Conservation (phyloP, 208 protist genomes). For the Borovskyia barvae region DNA sequence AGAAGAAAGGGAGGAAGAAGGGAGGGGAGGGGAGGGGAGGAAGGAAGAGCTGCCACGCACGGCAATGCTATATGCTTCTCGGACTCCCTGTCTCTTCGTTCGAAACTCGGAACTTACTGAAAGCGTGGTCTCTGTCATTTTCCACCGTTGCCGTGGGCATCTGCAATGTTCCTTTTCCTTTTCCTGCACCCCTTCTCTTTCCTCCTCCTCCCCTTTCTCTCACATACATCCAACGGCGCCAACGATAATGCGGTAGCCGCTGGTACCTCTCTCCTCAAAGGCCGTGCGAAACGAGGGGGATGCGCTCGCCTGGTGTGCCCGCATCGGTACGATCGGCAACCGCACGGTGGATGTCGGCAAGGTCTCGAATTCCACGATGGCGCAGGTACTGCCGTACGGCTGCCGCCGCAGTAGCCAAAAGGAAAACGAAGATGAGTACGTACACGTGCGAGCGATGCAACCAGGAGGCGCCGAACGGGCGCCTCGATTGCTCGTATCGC, state of each 20-base stretch:
- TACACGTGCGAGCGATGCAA: slow-evolving; percentile 6
- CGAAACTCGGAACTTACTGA: no score
- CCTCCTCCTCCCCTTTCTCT: no score
- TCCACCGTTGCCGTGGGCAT: background rate
- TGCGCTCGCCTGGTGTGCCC: slow-evolving; percentile 11
- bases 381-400: slow-evolving; percentile 3
- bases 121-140: no score
- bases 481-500: background rate
- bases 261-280: background rate
- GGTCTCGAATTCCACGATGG: background rate
- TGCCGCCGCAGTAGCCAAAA: slow-evolving; percentile 7
- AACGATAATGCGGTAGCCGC: background rate
- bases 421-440: slow-evolving; percentile 6
- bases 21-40: no score
- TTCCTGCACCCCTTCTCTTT: background rate
- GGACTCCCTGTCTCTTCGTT: no score
- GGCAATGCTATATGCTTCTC: no score
- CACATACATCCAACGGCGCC: background rate
- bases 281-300: slow-evolving; percentile 4
- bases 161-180: background rate
- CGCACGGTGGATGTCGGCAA: slow-evolving; percentile 8
- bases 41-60: no score
- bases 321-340: slow-evolving; percentile 5
- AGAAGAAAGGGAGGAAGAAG: no score
- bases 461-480: background rate